Conservation (phyloP, 805 yeast species). For the Wickerhamomyces queroliae region DNA sequence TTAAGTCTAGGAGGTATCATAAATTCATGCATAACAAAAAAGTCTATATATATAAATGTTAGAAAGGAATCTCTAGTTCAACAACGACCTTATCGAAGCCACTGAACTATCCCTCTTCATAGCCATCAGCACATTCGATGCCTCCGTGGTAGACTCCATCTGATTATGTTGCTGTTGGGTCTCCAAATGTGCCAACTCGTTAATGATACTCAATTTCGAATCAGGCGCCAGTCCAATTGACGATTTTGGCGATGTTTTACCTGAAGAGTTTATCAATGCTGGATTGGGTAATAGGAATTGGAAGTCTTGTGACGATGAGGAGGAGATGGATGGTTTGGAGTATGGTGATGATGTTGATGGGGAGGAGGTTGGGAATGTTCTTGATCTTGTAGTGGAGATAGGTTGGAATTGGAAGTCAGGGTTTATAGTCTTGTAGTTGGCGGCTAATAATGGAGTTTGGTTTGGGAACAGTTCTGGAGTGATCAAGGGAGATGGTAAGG, state of each 20-base stretch:
- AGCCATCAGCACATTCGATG: conserved; percentile 14
- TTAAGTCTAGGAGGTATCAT: too few relatives aligned
- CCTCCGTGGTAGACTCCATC: conserved; percentile 1
- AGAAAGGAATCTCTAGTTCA: conserved; percentile 12
- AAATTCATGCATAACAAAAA: too few relatives aligned
- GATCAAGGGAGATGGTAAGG: conserved; percentile 21
- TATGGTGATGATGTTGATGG: conserved; percentile 1
- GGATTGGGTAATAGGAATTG: neutral
- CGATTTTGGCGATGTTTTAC: too few relatives aligned
- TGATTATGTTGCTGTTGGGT: conserved; percentile 2
- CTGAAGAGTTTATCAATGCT: neutral
- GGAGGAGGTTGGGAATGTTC: neutral
- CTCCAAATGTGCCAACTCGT: conserved; percentile 4
- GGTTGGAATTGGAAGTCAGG: conserved; percentile 15
- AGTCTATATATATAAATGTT: too few relatives aligned
- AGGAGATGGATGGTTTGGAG: neutral
- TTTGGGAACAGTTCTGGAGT: conserved; percentile 21
- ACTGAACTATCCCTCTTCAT: conserved; percentile 17
- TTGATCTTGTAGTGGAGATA: too few relatives aligned
- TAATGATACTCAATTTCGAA: neutral
- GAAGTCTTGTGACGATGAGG: neutral
- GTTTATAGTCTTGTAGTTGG: conserved; percentile 4
- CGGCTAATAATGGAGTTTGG: conserved; percentile 2
- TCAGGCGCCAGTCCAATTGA: neutral
- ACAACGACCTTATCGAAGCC: conserved; percentile 17